Evolutionary conservation across 257 asterid species (phyloP).

Genomic region (Scutellaria baicalensis): DNA sequence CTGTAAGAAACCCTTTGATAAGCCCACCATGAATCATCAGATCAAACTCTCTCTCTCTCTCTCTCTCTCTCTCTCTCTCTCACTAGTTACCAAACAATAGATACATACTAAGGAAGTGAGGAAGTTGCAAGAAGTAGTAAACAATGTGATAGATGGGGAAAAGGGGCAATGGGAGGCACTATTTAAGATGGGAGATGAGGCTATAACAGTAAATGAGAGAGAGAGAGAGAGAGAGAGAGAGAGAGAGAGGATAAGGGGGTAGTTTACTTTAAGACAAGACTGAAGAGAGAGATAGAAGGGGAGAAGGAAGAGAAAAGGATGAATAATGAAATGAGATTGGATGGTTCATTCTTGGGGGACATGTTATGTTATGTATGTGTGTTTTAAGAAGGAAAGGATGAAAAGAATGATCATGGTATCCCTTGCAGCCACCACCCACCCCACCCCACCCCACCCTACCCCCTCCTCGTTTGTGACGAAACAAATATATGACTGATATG

Average conservation of each 20-base stretch:
- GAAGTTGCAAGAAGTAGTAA: neutral
- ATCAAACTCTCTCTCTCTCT: neutral
- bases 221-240: neutral
- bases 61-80: neutral
- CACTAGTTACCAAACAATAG: neutral
- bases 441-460: neutral
- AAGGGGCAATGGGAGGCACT: conserved; percentile 31
- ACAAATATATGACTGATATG: neutral
- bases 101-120: neutral
- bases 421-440: conserved; percentile 1
- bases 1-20: conserved; percentile 64
- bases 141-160: neutral
- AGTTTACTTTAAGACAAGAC: conserved; percentile 15
- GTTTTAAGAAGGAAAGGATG: neutral
- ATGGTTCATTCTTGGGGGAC: conserved; percentile 19
- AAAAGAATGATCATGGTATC: conserved; percentile 33
- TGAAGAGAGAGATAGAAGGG: neutral
- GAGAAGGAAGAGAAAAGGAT: neutral
- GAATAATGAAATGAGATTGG: conserved; percentile 26
- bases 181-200: conserved; percentile 40
- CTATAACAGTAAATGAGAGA: neutral
- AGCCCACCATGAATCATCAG: conserved; percentile 46
- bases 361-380: neutral
- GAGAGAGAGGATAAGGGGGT: conserved; percentile 9
- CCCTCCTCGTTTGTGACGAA: conserved; percentile 42